Evolutionary conservation across 2,329 filamentous ascomycete species (phyloP).

Genomic region (Cyclaneusma minus): DNA sequence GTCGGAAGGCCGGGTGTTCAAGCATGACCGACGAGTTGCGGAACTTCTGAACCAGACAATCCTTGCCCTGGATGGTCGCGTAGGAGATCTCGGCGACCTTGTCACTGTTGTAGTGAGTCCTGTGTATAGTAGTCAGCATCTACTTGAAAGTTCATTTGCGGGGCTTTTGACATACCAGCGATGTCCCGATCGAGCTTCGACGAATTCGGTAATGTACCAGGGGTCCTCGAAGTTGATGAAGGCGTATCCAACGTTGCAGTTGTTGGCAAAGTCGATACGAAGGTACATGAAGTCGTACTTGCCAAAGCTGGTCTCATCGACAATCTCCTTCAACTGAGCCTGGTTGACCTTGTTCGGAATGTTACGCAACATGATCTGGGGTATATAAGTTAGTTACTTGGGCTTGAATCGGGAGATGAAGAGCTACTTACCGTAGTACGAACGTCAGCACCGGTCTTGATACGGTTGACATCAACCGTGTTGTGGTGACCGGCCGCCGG

Average conservation of each 20-base stretch:
- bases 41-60: constrained; percentile 87
- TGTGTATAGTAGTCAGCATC: constrained; percentile 17
- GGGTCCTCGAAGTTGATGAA: constrained; percentile 92
- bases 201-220: constrained; percentile 63
- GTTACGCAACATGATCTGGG: constrained; percentile 82
- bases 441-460: constrained; percentile 52
- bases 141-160: neutral
- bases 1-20: constrained; percentile 65
- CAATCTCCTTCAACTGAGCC: constrained; percentile 58
- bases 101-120: constrained; percentile 69
- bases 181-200: constrained; percentile 52
- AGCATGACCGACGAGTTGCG: constrained; percentile 94
- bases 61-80: constrained; percentile 89
- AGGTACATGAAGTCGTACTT: constrained; percentile 93
- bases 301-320: constrained; percentile 65
- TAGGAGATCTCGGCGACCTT: constrained; percentile 88
- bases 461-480: constrained; percentile 43
- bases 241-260: constrained; percentile 88
- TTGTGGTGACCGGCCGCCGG: constrained; percentile 38
- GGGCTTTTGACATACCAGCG: constrained; percentile 36
- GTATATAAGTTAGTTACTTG: constrained; percentile 4
- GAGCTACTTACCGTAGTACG: constrained; percentile 49
- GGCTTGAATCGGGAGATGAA: constrained; percentile 4
- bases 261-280: constrained; percentile 73
- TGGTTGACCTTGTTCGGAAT: constrained; percentile 84